Evolutionary conservation across 164 flowering plant species (phyloP).

Genomic region (Nymphaea colorata): DNA sequence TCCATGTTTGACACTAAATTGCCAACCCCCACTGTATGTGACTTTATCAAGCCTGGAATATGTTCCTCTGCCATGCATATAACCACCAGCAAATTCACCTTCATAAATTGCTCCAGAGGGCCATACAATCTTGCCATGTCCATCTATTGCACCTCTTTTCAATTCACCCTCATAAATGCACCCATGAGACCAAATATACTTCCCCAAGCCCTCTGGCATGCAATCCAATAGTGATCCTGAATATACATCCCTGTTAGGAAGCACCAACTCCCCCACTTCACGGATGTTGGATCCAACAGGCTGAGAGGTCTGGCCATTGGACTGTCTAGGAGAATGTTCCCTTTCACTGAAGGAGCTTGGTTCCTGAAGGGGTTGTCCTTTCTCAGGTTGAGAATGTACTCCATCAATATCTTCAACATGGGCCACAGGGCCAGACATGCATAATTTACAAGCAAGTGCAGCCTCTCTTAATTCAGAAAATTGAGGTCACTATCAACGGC

Average conservation of each 20-base stretch:
- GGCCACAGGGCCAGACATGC: slow-evolving; percentile 94
- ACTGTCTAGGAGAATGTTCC: slow-evolving; percentile 12
- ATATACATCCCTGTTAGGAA: slow-evolving; percentile 66
- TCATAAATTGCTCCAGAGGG: slow-evolving; percentile 78
- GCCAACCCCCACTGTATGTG: slow-evolving; percentile 80
- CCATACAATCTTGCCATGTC: slow-evolving; percentile 62
- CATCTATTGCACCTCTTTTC: slow-evolving; percentile 86
- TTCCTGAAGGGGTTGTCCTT: slow-evolving; percentile 51
- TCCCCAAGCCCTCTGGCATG: slow-evolving; percentile 77
- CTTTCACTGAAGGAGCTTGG: slow-evolving; percentile 18
- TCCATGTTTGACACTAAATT: slow-evolving; percentile 84
- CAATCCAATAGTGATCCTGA: slow-evolving; percentile 69
- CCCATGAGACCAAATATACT: slow-evolving; percentile 79
- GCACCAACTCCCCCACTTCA: slow-evolving; percentile 55
- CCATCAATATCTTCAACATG: slow-evolving; percentile 29
- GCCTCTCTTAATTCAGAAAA: slow-evolving; percentile 7
- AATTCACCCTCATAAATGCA: slow-evolving; percentile 83
- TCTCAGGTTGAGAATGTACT: slow-evolving; percentile 32
- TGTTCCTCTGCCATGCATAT: slow-evolving; percentile 78
- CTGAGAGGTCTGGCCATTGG: slow-evolving; percentile 38
- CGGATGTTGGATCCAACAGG: slow-evolving; percentile 35
- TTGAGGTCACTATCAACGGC: background rate
- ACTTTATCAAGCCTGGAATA: slow-evolving; percentile 34
- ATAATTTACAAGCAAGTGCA: slow-evolving; percentile 34
- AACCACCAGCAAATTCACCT: slow-evolving; percentile 93